Percentiles rank a stretch among this genome's conserved stretches.
Conservation (phyloP, 73 alveolate species). For the Breviolum minutum region DNA sequence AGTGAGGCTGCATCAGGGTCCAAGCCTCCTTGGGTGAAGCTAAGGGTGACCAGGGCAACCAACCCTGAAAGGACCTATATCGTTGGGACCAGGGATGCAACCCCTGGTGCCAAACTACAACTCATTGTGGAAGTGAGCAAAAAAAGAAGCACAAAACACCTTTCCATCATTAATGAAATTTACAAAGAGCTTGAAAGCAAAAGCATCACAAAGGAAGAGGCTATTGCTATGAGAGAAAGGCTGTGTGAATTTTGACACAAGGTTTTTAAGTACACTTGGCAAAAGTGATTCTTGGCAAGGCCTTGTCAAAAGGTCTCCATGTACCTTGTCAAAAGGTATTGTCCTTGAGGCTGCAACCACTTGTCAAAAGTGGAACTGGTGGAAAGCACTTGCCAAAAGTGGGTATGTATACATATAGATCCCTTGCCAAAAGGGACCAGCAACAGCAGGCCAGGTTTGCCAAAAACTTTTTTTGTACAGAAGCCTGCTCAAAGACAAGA, state of each 20-base stretch:
- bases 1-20: too few relatives aligned
- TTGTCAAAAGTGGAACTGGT: neutral
- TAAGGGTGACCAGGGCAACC: neutral
- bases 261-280: too few relatives aligned
- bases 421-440: neutral
- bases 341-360: neutral
- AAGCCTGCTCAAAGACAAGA: neutral
- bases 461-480: too few relatives aligned
- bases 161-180: neutral
- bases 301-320: neutral
- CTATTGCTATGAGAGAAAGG: neutral
- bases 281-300: too few relatives aligned
- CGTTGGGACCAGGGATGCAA: neutral
- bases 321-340: neutral
- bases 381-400: neutral
- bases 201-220: neutral
- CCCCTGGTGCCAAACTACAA: neutral
- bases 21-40: neutral
- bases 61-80: neutral
- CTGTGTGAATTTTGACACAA: neutral
- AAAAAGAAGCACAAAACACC: neutral
- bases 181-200: neutral
- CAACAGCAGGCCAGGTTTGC: neutral
- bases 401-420: neutral
- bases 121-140: neutral